Evolutionary conservation across 768 basidiomycete species (phyloP).

Genomic region (Kwoniella mangroviensis): DNA sequence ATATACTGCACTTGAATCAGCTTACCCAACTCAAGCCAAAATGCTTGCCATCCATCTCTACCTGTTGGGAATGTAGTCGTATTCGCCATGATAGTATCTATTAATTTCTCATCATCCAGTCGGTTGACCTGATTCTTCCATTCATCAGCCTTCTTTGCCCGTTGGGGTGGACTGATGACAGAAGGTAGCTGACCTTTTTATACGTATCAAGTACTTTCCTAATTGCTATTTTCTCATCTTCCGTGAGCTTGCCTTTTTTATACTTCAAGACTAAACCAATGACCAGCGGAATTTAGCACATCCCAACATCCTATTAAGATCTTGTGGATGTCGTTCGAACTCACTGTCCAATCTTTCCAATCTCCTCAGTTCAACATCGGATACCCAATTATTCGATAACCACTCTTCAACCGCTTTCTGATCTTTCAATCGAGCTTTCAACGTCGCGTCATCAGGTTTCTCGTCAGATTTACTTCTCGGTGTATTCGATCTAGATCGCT

Average conservation of each 20-base stretch:
- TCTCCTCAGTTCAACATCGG: slow-evolving; percentile 23
- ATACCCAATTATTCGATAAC: slow-evolving; percentile 33
- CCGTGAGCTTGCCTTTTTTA: slow-evolving; percentile 36
- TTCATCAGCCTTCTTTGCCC: not conserved
- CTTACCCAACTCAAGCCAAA: slow-evolving; percentile 49
- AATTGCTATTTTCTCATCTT: slow-evolving; percentile 32
- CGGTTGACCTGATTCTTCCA: slow-evolving; percentile 24
- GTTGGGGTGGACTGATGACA: not conserved
- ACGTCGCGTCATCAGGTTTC: slow-evolving; percentile 9
- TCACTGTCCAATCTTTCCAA: slow-evolving; percentile 40
- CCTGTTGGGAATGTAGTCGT: slow-evolving; percentile 1
- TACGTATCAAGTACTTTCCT: slow-evolving; percentile 23
- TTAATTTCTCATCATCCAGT: slow-evolving; percentile 32
- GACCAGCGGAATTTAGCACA: not conserved
- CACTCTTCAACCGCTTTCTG: slow-evolving; percentile 30
- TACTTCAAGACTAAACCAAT: slow-evolving; percentile 32
- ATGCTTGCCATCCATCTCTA: slow-evolving; percentile 26
- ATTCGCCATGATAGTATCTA: slow-evolving; percentile 36
- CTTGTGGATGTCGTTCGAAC: slow-evolving; percentile 4
- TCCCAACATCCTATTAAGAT: not conserved
- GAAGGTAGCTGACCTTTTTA: slow-evolving; percentile 23
- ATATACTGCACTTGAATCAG: not conserved
- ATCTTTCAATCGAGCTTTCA: slow-evolving; percentile 13
- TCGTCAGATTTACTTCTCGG: slow-evolving; percentile 2
- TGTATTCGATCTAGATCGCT: not conserved